Evolutionary conservation across 305 asterid species (phyloP).

Genomic region (Caryopteris hybrid): DNA sequence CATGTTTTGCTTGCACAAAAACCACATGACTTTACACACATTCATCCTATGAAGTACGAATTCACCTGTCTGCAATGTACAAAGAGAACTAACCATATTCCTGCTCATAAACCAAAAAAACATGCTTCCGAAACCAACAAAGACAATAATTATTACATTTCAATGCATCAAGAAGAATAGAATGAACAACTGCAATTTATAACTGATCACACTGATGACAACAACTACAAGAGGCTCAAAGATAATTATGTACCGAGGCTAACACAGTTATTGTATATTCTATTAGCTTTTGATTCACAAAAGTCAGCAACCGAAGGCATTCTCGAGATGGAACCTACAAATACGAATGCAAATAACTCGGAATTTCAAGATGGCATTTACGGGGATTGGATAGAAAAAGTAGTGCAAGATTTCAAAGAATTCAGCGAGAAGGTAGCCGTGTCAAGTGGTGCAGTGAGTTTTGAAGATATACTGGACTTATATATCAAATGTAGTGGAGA

Average conservation of each 20-base stretch:
- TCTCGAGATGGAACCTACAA: slow-evolving; percentile 25
- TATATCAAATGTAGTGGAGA: slow-evolving; percentile 22
- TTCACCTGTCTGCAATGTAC: background rate
- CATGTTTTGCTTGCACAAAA: slow-evolving; percentile 15
- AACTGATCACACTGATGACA: background rate
- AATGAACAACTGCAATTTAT: background rate
- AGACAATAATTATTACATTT: background rate
- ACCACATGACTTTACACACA: background rate
- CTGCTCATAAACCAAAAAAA: slow-evolving; percentile 2
- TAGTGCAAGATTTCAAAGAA: slow-evolving; percentile 28
- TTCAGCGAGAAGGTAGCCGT: slow-evolving; percentile 16
- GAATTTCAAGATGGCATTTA: slow-evolving; percentile 1
- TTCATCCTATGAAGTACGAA: background rate
- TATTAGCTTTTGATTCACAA: background rate
- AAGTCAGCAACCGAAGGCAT: background rate
- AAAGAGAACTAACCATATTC: background rate
- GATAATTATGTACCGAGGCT: background rate
- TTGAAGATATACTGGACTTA: slow-evolving; percentile 34
- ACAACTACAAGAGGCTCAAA: background rate
- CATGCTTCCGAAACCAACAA: background rate
- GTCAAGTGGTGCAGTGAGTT: background rate
- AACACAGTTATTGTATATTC: background rate
- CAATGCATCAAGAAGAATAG: background rate
- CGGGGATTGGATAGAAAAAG: slow-evolving; percentile 12
- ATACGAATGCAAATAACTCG: slow-evolving; percentile 6